Evolutionary conservation across 305 asterid species (phyloP).

Genomic region (Fraxinus floribunda): DNA sequence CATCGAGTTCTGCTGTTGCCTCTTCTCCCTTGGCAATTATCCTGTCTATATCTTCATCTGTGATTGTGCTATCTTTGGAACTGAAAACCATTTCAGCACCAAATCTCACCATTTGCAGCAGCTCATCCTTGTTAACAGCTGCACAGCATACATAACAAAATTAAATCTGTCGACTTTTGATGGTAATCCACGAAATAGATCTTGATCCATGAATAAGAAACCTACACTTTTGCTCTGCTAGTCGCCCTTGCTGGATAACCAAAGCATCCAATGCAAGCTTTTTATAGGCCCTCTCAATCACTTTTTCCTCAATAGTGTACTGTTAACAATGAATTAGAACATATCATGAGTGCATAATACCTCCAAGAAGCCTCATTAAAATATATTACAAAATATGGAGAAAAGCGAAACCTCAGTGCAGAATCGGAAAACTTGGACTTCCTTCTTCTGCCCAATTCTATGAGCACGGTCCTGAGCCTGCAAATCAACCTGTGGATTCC

Average conservation of each 20-base stretch:
- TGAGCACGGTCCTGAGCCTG: constrained; percentile 99
- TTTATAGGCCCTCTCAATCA: constrained; percentile 98
- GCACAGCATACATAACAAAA: constrained; percentile 27
- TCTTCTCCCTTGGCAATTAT: constrained; percentile 99
- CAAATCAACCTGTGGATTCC: constrained; percentile 99
- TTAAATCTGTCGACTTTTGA: not conserved
- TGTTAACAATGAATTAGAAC: constrained; percentile 34
- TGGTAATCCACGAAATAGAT: not conserved
- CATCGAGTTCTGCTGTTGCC: constrained; percentile 98
- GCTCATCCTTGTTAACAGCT: constrained; percentile 98
- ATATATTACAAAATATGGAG: constrained; percentile 4
- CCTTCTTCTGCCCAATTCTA: constrained; percentile 99
- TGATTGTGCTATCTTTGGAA: constrained; percentile 97
- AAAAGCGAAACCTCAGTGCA: constrained; percentile 84
- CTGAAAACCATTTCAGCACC: constrained; percentile 99
- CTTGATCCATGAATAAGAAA: constrained; percentile 9
- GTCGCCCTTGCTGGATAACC: constrained; percentile 98
- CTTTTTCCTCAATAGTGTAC: constrained; percentile 98
- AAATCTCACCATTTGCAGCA: constrained; percentile 98
- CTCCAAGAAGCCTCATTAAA: constrained; percentile 5
- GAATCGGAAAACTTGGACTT: constrained; percentile 98
- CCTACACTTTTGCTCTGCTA: constrained; percentile 93
- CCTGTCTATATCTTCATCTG: constrained; percentile 98
- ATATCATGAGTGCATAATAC: constrained; percentile 19
- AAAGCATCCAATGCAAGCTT: constrained; percentile 99